Conservation (phyloP, 345 rosid species). For the Bretschneidera sinensis region DNA sequence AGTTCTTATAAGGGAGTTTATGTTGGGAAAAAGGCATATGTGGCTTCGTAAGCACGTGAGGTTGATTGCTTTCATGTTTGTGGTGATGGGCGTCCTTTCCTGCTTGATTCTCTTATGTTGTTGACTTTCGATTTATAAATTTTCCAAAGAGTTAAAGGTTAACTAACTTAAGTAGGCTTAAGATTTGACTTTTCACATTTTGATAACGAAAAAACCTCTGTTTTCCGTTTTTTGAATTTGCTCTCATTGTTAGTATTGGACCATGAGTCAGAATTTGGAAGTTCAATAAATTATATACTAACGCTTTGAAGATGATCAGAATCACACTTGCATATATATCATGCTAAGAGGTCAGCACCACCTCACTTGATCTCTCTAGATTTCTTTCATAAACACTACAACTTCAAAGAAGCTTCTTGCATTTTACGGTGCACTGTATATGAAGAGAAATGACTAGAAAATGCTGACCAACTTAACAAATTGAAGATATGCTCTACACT, state of each 20-base stretch:
- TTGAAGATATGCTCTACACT: too few relatives aligned
- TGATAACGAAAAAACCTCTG: not conserved
- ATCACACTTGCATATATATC: not conserved
- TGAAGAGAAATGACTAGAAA: too few relatives aligned
- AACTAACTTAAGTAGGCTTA: constrained; percentile 18
- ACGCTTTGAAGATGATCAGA: not conserved
- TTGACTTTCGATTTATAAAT: constrained; percentile 50
- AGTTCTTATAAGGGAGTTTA: constrained; percentile 42
- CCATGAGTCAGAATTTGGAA: not conserved
- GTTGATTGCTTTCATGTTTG: constrained; percentile 41
- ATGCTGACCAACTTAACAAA: too few relatives aligned
- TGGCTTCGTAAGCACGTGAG: constrained; percentile 50
- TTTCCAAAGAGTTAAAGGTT: constrained; percentile 35
- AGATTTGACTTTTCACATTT: constrained; percentile 37
- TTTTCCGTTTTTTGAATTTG: not conserved
- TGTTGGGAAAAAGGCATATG: constrained; percentile 45
- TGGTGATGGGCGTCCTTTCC: constrained; percentile 42
- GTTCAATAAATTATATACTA: too few relatives aligned
- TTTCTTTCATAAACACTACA: too few relatives aligned
- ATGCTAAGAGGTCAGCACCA: too few relatives aligned
- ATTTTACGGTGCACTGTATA: too few relatives aligned
- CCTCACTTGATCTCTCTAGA: too few relatives aligned
- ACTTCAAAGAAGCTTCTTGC: too few relatives aligned
- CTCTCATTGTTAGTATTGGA: not conserved
- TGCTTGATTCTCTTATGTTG: constrained; percentile 63